Base-by-base conservation (phyloP, 2,329 filamentous ascomycete species). In the Aspergillus thermomutatus region DNA sequence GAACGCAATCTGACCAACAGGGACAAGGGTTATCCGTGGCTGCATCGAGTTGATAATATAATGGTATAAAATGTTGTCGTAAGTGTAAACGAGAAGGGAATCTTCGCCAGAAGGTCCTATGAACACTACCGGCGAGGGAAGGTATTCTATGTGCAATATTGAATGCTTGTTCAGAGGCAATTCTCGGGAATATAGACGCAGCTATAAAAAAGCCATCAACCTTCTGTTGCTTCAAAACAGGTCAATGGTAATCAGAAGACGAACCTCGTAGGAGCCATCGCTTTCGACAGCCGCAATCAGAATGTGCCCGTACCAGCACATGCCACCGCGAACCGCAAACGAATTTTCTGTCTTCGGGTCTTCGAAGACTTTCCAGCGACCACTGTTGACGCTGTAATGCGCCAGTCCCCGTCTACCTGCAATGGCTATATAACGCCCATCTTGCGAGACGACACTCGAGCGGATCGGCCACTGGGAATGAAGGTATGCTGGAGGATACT, bases 291-390 rank as follows among this genome's bases (percentile, higher is more conserved):
- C 92, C 41, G 92, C 92, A 55, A 97, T 90, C 19, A 99, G 81
- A 31, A 97, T 90, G 74, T 99, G 93, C 64, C 96, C 92, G 70
- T 96, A 92, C 94, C 94, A 99, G 72, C 93, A 97, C 92, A 99
- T 96, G 6, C 94, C 94, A 50, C 94, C 94, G 60, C 92, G 83
- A 14, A 99, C 91, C 25, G 91, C 86, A 70, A 99, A 99, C 60
- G 92, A 91, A 66, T 92, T 92, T 73, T 97, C 94, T 68, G 88
- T 83, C 28, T 83, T 85, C 26, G 87, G 83, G 66, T 92, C 91
- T 50, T 88, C 83, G 71, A 99, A 99, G 0, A 89, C 95, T 72
- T 96, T 97, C 94, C 94, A 99, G 57, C 94, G 84, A 27, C 93
- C 91, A 69, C 93, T 97, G 64, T 89, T 89, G 59, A 97, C 86